Base-by-base conservation (phyloP, 1,139 yeast genomes). In the Geotrichum citri-aurantii region DNA sequence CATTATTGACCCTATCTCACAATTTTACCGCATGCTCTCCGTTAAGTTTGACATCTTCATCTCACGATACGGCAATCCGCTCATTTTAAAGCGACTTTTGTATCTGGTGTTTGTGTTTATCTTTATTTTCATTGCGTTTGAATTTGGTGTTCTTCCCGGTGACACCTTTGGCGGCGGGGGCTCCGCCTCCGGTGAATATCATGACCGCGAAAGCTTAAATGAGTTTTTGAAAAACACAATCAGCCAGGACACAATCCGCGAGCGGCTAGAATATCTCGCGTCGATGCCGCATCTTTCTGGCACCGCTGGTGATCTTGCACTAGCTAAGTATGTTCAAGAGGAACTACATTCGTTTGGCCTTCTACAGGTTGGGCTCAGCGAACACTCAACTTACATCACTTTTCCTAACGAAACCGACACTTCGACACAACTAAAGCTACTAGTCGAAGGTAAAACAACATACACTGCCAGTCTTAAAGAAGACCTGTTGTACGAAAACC, bases 281-380 rank as follows among this genome's bases (percentile, higher is more conserved):
- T 82, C 89, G 1, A 82, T 91, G 83, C 91, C 96, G 1, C 97
- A 90, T 70, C 73, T 85, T 63, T 84, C 97, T 0, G 98, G 98
- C 1, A 85, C 97, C 1, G 81, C 82, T 21, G 97, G 96, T 17
- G 97, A 90, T 69, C 72, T 83, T 61, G 79, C 90, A 0, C 73
- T 90, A 44, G 85, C 90, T 0, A 77, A 79, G 61, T 90, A 86
- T 69, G 77, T 91, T 23, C 78, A 81, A 63, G 77, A 79, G n/a
- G 80, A 80, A 59, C 82, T 88, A 73, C 69, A 73, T 24, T 79
- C 81, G 58, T 82, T 82, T 64, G 86, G 88, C 1, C 67, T 88
- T 51, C 73, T 76, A 48, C 56, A 62, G 6, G 77, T 81, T 10
- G 82, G 80, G 44, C 78, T 81, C 57, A 74, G 78, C 46, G 81